Evolutionary conservation across 768 basidiomycete species (phyloP).

Genomic region (Tubosaeta brunneosetosa): DNA sequence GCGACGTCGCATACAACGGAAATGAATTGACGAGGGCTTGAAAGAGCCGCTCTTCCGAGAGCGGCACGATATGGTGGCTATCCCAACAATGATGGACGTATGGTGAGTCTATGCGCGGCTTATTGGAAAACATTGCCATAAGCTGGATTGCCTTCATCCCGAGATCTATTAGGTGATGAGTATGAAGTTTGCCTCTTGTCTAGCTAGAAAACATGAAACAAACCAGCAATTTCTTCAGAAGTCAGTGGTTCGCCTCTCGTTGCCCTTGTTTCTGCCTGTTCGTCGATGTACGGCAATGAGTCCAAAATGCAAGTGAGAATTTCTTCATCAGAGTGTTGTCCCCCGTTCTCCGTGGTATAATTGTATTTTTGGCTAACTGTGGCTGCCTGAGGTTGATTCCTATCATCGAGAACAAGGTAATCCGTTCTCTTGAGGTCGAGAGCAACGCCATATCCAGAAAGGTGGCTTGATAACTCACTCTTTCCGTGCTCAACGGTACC

Average conservation of each 20-base stretch:
- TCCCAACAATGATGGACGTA: conserved; percentile 18
- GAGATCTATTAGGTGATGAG: conserved; percentile 40
- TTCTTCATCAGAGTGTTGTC: conserved; percentile 18
- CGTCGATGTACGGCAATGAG: conserved; percentile 26
- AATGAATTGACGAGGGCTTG: conserved; percentile 80
- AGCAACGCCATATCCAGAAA: conserved; percentile 89
- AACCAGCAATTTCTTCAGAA: conserved; percentile 53
- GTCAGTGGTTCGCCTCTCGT: conserved; percentile 43
- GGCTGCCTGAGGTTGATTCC: conserved; percentile 32
- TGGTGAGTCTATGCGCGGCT: conserved; percentile 39
- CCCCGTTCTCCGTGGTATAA: neutral
- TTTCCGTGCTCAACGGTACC: conserved; percentile 34
- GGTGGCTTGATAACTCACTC: conserved; percentile 34
- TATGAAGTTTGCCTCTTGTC: neutral
- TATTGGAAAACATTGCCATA: conserved; percentile 51
- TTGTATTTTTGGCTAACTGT: neutral
- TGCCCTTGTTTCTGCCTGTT: conserved; percentile 29
- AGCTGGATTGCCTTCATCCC: conserved; percentile 74
- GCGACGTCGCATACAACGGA: conserved; percentile 73
- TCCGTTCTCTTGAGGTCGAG: conserved; percentile 97
- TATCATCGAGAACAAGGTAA: conserved; percentile 90
- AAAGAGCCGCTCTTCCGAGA: conserved; percentile 32
- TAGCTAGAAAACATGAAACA: conserved; percentile 13
- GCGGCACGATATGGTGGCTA: conserved; percentile 6
- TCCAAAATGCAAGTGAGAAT: conserved; percentile 27